Percentiles rank a stretch among this genome's conserved stretches.
Conservation (phyloP, 441 rosid species). For the Omphalea diandra region DNA sequence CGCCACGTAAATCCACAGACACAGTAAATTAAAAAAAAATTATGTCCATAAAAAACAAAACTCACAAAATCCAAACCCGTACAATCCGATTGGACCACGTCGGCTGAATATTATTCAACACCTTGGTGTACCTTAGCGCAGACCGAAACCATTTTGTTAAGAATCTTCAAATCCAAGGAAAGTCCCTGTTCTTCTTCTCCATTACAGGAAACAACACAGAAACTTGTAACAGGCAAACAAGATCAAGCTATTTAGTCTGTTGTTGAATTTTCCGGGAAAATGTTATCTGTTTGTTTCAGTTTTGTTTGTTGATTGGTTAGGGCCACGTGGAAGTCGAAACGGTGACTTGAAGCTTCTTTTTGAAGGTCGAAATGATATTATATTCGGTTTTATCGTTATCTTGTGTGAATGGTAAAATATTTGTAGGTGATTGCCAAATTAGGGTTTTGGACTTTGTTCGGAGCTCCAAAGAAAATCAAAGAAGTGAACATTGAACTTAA, state of each 20-base stretch:
- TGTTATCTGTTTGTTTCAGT: constrained; percentile 15
- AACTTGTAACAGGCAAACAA: constrained; percentile 9
- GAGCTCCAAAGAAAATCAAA: background rate
- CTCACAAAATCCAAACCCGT: constrained; percentile 24
- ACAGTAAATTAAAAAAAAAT: background rate
- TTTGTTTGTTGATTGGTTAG: background rate
- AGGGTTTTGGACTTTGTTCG: constrained; percentile 6
- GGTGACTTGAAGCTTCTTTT: background rate
- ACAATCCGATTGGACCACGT: constrained; percentile 37
- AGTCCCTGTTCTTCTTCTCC: background rate
- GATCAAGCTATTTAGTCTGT: constrained; percentile 5
- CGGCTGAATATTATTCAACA: background rate
- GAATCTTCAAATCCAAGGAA: background rate
- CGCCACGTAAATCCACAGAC: constrained; percentile 20
- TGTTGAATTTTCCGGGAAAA: constrained; percentile 15
- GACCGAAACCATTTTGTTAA: background rate
- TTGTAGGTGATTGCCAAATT: background rate
- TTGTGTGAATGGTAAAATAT: background rate
- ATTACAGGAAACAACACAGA: background rate
- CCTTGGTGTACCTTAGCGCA: constrained; percentile 29
- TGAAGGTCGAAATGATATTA: background rate
- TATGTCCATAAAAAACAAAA: background rate
- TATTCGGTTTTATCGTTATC: background rate
- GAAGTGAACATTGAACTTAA: background rate
- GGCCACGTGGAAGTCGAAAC: background rate